A percentile compares a stretch with the other conserved stretches of the same genome.
phyloP scores from a whole-genome alignment of 179 eudicot genomes.

The Beta lomatogona region DNA sequence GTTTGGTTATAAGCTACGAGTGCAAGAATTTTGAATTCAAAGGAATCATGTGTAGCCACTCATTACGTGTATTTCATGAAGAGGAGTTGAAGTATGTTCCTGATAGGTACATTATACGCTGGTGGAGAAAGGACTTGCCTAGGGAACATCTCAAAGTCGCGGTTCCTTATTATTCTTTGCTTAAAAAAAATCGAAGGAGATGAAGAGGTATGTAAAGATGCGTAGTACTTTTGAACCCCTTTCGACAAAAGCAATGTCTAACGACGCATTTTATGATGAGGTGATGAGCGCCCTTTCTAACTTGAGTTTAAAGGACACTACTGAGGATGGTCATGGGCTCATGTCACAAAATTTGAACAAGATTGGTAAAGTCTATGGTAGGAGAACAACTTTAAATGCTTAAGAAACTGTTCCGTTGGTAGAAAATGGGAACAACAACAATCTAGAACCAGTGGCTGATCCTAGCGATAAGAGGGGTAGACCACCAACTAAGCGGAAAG shows the following conservation, averaged over 20 bases:
- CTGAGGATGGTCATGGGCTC: too few relatives aligned
- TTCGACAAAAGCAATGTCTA: not conserved
- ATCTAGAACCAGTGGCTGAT: too few relatives aligned
- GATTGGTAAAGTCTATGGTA: too few relatives aligned
- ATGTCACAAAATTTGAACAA: too few relatives aligned
- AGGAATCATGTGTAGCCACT: too few relatives aligned
- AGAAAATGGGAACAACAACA: too few relatives aligned
- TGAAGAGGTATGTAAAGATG: not conserved
- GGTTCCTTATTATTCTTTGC: not conserved
- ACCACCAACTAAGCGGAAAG: too few relatives aligned
- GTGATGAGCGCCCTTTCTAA: not conserved
- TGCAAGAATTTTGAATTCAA: too few relatives aligned
- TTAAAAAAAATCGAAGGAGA: not conserved
- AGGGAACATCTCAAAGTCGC: conserved; percentile 3
- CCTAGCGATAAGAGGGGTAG: too few relatives aligned
- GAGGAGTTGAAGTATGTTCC: not conserved
- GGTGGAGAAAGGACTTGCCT: conserved; percentile 11
- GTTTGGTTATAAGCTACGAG: not conserved
- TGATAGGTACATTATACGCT: not conserved
- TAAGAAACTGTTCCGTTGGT: too few relatives aligned
- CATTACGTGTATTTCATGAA: not conserved
- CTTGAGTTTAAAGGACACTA: too few relatives aligned
- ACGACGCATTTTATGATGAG: not conserved
- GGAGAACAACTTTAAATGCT: too few relatives aligned
- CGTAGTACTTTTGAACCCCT: not conserved